phyloP scores from a whole-genome alignment of 2,329 filamentous ascomycete genomes.

The Ophiocordyceps robertsii region DNA sequence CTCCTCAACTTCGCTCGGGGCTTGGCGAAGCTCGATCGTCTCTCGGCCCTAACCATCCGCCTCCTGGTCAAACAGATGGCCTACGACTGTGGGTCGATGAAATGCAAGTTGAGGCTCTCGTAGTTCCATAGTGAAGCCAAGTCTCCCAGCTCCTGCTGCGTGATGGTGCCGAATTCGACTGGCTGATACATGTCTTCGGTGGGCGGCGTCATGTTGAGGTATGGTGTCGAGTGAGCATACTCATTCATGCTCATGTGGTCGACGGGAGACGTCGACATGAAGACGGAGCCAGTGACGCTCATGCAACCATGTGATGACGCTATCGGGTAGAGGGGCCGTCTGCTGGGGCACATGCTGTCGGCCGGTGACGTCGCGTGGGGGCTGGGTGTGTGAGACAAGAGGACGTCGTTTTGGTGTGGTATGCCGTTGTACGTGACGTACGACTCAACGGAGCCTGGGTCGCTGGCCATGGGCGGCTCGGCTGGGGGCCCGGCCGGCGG shows the following conservation, averaged over 20 bases:
- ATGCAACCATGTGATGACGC: background rate
- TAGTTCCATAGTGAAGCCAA: constrained; percentile 20
- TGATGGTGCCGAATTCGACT: constrained; percentile 13
- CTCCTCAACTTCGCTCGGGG: too few species aligned
- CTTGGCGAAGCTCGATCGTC: too few species aligned
- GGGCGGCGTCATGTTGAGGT: constrained; percentile 5
- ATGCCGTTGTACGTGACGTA: constrained; percentile 1
- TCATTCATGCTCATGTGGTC: background rate
- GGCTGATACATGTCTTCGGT: constrained; percentile 4
- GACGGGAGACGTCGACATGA: background rate
- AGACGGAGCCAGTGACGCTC: constrained; percentile 1
- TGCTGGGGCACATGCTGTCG: background rate
- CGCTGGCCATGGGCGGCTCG: background rate
- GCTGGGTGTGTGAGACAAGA: background rate
- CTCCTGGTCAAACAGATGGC: background rate
- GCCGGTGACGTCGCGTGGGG: background rate
- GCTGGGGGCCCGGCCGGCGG: too few species aligned
- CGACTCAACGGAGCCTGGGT: background rate
- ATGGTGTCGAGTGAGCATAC: constrained; percentile 1
- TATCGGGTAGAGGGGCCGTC: background rate
- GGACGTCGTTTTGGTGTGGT: background rate
- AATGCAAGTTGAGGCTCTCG: constrained; percentile 17
- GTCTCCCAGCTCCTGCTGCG: constrained; percentile 19
- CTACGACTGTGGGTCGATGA: constrained; percentile 9
- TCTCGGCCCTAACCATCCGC: too few species aligned